Evolutionary conservation across 2,329 filamentous ascomycete species (phyloP).

Genomic region (Aspergillus sp.): DNA sequence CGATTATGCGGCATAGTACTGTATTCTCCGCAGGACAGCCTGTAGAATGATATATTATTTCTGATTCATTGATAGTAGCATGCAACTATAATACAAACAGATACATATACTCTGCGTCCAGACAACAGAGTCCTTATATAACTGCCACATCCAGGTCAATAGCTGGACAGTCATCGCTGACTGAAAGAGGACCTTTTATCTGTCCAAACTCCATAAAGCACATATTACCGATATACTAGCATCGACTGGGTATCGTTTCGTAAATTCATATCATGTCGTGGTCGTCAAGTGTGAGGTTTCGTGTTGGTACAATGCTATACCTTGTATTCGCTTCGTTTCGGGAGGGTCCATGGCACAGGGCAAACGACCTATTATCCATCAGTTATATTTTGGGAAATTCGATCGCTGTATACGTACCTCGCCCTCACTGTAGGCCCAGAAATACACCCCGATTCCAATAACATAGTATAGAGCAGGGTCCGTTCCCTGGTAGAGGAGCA

Average conservation of each 20-base stretch:
- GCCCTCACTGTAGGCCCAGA: conserved; percentile 96
- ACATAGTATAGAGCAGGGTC: conserved; percentile 92
- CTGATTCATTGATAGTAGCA: too few species aligned
- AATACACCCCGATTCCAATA: conserved; percentile 82
- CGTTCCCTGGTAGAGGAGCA: conserved; percentile 86
- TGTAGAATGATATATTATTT: too few species aligned
- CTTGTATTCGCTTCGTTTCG: conserved; percentile 40
- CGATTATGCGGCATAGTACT: too few species aligned
- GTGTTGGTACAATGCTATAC: conserved; percentile 24
- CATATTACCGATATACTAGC: background rate
- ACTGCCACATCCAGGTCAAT: background rate
- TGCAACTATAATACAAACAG: background rate
- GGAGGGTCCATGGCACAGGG: conserved; percentile 69
- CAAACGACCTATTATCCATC: conserved; percentile 60
- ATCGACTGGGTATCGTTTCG: conserved; percentile 3
- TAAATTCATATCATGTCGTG: background rate
- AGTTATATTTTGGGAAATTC: background rate
- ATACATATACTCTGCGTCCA: background rate
- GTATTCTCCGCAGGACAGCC: too few species aligned
- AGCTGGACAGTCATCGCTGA: conserved; percentile 2
- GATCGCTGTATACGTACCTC: conserved; percentile 65
- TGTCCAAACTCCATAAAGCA: background rate
- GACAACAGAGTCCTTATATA: background rate
- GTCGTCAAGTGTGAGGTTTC: background rate
- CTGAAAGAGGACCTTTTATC: background rate